Conservation (phyloP, 1,284 basidiomycete genomes). For the Pseudomicrostroma phylloplanum region DNA sequence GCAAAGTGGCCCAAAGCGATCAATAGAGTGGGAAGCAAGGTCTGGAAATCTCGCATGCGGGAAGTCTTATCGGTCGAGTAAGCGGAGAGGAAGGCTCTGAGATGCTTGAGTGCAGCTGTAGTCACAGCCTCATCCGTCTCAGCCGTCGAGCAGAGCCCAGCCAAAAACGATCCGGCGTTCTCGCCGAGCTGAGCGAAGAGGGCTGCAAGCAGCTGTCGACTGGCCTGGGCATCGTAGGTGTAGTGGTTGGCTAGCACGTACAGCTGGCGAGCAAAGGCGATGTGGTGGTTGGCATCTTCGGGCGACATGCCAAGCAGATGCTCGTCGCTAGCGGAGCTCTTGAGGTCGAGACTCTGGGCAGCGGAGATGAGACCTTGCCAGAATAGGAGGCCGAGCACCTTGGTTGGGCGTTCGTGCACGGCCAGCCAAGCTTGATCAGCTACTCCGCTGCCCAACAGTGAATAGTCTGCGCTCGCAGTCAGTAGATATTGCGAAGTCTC, state of each 20-base stretch:
- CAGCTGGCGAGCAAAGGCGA: constrained; percentile 3
- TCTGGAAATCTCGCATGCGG: constrained; percentile 66
- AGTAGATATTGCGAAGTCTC: too few relatives aligned
- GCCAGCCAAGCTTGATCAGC: not conserved
- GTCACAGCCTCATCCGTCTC: constrained; percentile 8
- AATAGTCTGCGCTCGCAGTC: too few relatives aligned
- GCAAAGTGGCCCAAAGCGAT: constrained; percentile 61
- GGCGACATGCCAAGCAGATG: too few relatives aligned
- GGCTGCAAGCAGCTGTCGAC: constrained; percentile 15
- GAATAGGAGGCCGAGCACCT: not conserved
- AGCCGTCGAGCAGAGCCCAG: constrained; percentile 60
- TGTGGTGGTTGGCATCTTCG: not conserved
- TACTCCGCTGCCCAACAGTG: not conserved
- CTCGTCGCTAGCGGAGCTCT: too few relatives aligned
- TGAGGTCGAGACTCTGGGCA: not conserved
- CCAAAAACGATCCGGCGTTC: constrained; percentile 72
- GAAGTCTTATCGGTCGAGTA: constrained; percentile 24
- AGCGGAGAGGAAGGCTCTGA: constrained; percentile 59
- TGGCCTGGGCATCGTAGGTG: constrained; percentile 10
- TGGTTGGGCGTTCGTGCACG: not conserved
- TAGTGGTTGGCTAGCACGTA: constrained; percentile 24
- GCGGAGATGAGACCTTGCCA: not conserved
- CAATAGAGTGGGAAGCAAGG: constrained; percentile 70
- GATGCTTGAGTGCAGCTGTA: constrained; percentile 67
- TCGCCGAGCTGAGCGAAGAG: constrained; percentile 67